A percentile compares a stretch with the other conserved stretches of the same genome.
Evolutionary conservation across 495 filamentous ascomycete species (phyloP).

Genomic region (Trichocladium uniseriatum): DNA sequence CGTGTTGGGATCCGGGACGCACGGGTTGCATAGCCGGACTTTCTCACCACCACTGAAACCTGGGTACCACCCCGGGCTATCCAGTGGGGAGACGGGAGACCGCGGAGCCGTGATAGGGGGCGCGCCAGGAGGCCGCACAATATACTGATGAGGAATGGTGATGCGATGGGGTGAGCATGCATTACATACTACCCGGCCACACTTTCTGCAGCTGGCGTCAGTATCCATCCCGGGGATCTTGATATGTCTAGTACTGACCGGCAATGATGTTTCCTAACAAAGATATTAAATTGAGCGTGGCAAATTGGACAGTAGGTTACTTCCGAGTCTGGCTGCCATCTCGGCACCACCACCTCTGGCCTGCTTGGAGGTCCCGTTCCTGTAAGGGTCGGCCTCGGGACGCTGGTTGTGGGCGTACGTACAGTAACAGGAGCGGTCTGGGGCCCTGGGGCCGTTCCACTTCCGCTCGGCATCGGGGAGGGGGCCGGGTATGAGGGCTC

Average conservation of each 20-base stretch:
- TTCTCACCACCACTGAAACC: slow-evolving; percentile 60
- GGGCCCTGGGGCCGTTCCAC: background rate
- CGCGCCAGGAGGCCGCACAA: slow-evolving; percentile 68
- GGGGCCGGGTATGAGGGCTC: too few relatives aligned
- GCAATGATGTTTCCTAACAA: slow-evolving; percentile 87
- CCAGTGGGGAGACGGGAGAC: slow-evolving; percentile 21
- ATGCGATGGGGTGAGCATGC: slow-evolving; percentile 91
- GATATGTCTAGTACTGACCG: slow-evolving; percentile 37
- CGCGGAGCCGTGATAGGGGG: slow-evolving; percentile 35
- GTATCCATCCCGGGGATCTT: background rate
- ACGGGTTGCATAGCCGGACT: slow-evolving; percentile 89
- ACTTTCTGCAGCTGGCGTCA: slow-evolving; percentile 53
- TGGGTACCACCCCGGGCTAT: slow-evolving; percentile 38
- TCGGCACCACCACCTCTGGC: slow-evolving; percentile 46
- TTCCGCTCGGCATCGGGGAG: background rate
- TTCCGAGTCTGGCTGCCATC: slow-evolving; percentile 80
- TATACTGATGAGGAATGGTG: slow-evolving; percentile 85
- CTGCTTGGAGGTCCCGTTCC: background rate
- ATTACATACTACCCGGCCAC: slow-evolving; percentile 86
- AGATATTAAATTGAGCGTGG: slow-evolving; percentile 65
- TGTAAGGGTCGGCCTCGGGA: background rate
- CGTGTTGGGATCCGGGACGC: slow-evolving; percentile 83
- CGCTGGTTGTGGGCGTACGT: background rate
- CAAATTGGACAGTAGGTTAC: slow-evolving; percentile 79
- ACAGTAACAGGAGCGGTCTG: background rate